Evolutionary conservation across 2,329 filamentous ascomycete species (phyloP).

Genomic region (Didymosphaeria variabile): DNA sequence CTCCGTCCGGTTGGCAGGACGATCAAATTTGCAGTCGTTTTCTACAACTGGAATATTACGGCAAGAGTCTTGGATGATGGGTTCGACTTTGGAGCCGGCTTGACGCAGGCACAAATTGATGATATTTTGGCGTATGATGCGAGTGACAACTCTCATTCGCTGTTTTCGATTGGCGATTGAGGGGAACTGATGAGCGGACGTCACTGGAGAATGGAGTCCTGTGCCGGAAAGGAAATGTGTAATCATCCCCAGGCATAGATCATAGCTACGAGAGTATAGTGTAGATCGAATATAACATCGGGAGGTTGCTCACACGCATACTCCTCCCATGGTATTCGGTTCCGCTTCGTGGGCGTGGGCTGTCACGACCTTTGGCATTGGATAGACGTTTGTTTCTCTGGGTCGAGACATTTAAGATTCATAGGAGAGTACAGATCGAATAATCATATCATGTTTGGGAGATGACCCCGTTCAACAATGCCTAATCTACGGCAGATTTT

Average conservation of each 20-base stretch:
- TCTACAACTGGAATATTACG: conserved; percentile 44
- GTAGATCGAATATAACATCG: not conserved
- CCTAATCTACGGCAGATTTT: too few relatives aligned
- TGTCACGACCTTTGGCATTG: too few relatives aligned
- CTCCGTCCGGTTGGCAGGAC: conserved; percentile 66
- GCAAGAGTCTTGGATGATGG: conserved; percentile 48
- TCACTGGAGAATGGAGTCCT: not conserved
- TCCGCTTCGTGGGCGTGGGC: too few relatives aligned
- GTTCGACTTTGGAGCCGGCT: conserved; percentile 48
- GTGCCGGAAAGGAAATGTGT: not conserved
- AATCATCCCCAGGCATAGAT: not conserved
- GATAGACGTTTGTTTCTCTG: too few relatives aligned
- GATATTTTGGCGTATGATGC: conserved; percentile 47
- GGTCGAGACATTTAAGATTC: too few relatives aligned
- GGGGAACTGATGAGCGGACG: not conserved
- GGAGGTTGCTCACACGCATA: too few relatives aligned
- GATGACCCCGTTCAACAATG: too few relatives aligned
- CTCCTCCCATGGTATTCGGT: too few relatives aligned
- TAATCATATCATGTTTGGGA: too few relatives aligned
- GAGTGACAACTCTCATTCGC: conserved; percentile 48
- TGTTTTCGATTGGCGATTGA: conserved; percentile 50
- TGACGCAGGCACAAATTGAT: conserved; percentile 46
- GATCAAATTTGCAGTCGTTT: conserved; percentile 67
- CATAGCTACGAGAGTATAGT: not conserved
- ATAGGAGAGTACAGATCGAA: too few relatives aligned